phyloP scores from a whole-genome alignment of 164 flowering plant species.

The Nymphaea thermarum region DNA sequence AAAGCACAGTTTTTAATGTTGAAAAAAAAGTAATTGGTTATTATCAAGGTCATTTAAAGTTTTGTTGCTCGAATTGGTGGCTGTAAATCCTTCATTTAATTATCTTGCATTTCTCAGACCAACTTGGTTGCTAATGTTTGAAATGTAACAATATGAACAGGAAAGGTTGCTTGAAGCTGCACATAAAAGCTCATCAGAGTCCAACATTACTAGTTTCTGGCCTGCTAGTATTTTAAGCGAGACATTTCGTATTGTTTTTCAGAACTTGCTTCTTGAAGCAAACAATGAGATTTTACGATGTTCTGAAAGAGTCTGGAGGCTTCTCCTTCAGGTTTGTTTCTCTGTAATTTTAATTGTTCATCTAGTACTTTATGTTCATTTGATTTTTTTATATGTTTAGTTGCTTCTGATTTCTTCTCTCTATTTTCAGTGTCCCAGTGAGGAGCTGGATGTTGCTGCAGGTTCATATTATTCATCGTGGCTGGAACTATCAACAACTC shows the following conservation, averaged over 20 bases:
- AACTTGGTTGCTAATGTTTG: no score
- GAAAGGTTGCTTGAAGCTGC: constrained; percentile 93
- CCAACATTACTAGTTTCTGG: constrained; percentile 52
- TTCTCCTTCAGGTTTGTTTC: constrained; percentile 61
- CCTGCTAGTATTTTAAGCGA: constrained; percentile 87
- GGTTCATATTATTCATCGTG: constrained; percentile 55
- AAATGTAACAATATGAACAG: constrained; percentile 15
- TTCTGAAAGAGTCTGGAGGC: constrained; percentile 93
- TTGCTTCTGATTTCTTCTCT: constrained; percentile 4
- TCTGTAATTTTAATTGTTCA: neutral
- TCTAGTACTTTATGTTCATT: neutral
- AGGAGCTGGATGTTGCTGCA: constrained; percentile 65
- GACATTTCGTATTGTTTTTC: constrained; percentile 88
- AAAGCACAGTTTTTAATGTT: no score
- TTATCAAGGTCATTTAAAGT: no score
- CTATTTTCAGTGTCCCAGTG: constrained; percentile 48
- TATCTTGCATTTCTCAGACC: no score
- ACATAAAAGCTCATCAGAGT: constrained; percentile 34
- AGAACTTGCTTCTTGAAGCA: constrained; percentile 85
- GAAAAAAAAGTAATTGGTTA: no score
- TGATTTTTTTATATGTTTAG: neutral
- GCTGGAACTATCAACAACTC: constrained; percentile 80
- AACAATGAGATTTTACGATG: constrained; percentile 69
- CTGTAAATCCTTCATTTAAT: no score
- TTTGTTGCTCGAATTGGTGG: no score